Percentiles rank a stretch among this genome's conserved stretches.
Conservation (phyloP, 257 asterid genomes). For the Solanum okadae region DNA sequence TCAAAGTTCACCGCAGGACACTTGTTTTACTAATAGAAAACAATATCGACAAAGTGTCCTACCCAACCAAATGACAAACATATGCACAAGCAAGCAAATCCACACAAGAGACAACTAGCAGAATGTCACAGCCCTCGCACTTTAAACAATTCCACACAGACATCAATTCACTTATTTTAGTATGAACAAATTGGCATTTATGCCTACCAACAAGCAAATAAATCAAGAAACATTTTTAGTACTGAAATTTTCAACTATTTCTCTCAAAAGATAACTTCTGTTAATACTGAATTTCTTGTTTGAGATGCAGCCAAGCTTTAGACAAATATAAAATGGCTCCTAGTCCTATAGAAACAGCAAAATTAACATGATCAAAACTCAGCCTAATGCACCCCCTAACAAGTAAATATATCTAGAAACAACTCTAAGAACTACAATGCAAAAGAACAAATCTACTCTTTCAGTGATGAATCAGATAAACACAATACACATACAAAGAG, state of each 20-base stretch:
- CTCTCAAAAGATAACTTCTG: not conserved
- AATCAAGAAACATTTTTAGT: not conserved
- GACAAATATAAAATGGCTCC: not conserved
- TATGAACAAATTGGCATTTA: not conserved
- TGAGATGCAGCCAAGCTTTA: not conserved
- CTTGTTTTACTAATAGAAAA: not conserved
- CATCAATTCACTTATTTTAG: not conserved
- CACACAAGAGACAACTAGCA: not conserved
- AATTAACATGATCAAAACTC: not conserved
- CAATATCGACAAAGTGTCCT: not conserved
- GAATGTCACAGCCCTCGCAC: not conserved
- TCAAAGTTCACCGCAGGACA: not conserved
- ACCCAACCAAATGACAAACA: not conserved
- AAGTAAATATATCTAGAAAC: not conserved
- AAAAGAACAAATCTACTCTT: not conserved
- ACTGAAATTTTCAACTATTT: not conserved
- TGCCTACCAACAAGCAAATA: not conserved
- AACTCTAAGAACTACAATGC: not conserved
- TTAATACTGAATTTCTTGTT: not conserved
- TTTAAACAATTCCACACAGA: not conserved
- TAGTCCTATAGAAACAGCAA: not conserved
- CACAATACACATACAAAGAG: not conserved
- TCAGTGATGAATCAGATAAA: not conserved
- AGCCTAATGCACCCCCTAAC: not conserved
- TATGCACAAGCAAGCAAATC: not conserved